A percentile compares a stretch with the other conserved stretches of the same genome.
These are phyloP conservation scores for Lachnellula willkommii DNA, from an alignment of 2,329 filamentous ascomycete genomes.

Conservation along the genomic window DNA sequence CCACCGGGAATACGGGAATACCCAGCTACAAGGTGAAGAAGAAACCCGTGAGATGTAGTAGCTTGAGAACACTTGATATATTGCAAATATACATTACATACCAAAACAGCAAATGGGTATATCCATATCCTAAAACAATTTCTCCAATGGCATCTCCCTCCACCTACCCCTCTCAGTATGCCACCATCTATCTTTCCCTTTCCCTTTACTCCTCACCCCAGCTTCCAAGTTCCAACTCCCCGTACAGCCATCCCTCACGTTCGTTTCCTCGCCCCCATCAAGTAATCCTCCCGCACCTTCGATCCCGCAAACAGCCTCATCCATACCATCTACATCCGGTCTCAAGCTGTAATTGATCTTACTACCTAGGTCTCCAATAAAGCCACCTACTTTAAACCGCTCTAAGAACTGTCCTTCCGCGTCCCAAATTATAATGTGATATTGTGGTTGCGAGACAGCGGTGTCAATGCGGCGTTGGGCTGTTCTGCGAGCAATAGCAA, in stretches of 20 bases:
- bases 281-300: conserved; percentile 48
- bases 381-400: conserved; percentile 53
- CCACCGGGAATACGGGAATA: not conserved
- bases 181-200: conserved; percentile 27
- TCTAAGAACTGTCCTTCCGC: conserved; percentile 45
- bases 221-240: conserved; percentile 22
- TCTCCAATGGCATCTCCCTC: conserved; percentile 22
- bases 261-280: conserved; percentile 42
- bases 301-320: conserved; percentile 52
- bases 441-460: conserved; percentile 48
- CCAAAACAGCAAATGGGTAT: conserved; percentile 2
- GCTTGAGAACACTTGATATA: no score
- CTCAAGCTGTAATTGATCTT: conserved; percentile 55
- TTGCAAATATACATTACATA: not conserved
- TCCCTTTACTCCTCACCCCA: conserved; percentile 15
- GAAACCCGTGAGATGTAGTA: not conserved
- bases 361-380: conserved; percentile 55
- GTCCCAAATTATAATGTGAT: conserved; percentile 51
- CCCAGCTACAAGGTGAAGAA: not conserved
- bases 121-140: conserved; percentile 20
- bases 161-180: conserved; percentile 28
- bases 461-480: conserved; percentile 62
- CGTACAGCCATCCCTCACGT: conserved; percentile 22
- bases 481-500: conserved; percentile 49
- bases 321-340: conserved; percentile 46